These are phyloP conservation scores for Drosera spatulata DNA, from an alignment of 179 eudicot genomes.

Conservation along the genomic window DNA sequence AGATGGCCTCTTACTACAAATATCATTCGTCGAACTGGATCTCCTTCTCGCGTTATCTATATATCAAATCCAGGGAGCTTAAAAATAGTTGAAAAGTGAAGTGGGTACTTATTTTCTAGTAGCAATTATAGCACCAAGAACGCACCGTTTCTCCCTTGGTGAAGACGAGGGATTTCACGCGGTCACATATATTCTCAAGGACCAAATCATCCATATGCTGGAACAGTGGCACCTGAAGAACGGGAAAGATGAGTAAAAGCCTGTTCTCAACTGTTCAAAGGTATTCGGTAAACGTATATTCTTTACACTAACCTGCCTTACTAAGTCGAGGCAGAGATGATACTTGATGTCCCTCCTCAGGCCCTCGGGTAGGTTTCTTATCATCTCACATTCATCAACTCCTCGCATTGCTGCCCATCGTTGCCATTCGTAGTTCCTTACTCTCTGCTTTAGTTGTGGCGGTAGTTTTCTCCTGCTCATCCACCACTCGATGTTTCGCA, in stretches of 20 bases:
- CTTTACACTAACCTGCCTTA: constrained; percentile 52
- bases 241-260: neutral
- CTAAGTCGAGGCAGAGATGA: constrained; percentile 88
- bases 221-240: constrained; percentile 73
- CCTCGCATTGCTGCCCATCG: constrained; percentile 99
- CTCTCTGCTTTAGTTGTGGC: constrained; percentile 55
- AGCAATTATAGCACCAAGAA: neutral
- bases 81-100: no score
- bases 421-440: constrained; percentile 84
- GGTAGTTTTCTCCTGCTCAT: constrained; percentile 82
- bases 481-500: constrained; percentile 99
- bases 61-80: neutral
- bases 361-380: constrained; percentile 87
- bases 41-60: constrained; percentile 87
- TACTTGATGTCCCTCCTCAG: constrained; percentile 94
- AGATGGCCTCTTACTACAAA: constrained; percentile 93
- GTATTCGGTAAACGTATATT: neutral
- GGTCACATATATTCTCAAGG: constrained; percentile 91
- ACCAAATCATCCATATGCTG: constrained; percentile 96
- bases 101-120: no score
- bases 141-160: constrained; percentile 93
- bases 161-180: constrained; percentile 87
- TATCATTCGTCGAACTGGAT: constrained; percentile 88
- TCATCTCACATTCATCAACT: constrained; percentile 94
- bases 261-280: neutral